These are phyloP conservation scores for Brassica napus DNA, from an alignment of 345 rosid species.

Conservation along the genomic window DNA sequence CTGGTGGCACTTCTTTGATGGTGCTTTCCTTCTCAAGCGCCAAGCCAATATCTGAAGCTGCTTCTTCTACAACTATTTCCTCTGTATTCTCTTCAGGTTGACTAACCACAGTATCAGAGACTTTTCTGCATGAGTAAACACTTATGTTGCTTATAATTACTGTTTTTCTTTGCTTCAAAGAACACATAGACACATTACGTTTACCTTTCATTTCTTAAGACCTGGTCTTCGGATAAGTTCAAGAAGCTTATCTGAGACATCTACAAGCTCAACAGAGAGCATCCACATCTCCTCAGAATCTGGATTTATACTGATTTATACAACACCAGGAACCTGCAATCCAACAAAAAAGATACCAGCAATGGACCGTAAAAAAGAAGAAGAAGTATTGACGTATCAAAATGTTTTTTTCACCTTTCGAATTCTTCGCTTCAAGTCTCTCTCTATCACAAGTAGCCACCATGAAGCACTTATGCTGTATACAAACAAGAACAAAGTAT, in stretches of 20 bases:
- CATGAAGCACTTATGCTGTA: no score
- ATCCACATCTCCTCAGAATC: conserved; percentile 80
- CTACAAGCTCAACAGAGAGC: conserved; percentile 81
- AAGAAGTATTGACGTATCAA: no score
- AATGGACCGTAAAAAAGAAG: no score
- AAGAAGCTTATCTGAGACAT: conserved; percentile 77
- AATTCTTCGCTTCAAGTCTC: no score
- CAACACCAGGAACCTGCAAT: no score
- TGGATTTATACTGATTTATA: conserved; percentile 14
- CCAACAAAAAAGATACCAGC: no score
- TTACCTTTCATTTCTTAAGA: conserved; percentile 85
- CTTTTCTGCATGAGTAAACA: conserved; percentile 2
- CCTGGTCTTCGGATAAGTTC: conserved; percentile 86
- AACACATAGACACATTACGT: background rate
- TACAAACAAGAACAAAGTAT: no score
- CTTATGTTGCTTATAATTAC: background rate
- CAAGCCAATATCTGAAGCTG: conserved; percentile 41
- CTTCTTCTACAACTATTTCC: conserved; percentile 37
- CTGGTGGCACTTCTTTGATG: conserved; percentile 26
- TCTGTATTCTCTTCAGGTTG: conserved; percentile 41
- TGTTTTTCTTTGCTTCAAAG: background rate
- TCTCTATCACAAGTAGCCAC: no score
- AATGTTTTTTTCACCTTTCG: no score
- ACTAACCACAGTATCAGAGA: conserved; percentile 36
- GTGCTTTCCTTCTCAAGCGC: conserved; percentile 14